Evolutionary conservation across 2,329 filamentous ascomycete species (phyloP), one percentile per base, ranked within the genome.

Genomic region (Ustilaginoidea virens): DNA sequence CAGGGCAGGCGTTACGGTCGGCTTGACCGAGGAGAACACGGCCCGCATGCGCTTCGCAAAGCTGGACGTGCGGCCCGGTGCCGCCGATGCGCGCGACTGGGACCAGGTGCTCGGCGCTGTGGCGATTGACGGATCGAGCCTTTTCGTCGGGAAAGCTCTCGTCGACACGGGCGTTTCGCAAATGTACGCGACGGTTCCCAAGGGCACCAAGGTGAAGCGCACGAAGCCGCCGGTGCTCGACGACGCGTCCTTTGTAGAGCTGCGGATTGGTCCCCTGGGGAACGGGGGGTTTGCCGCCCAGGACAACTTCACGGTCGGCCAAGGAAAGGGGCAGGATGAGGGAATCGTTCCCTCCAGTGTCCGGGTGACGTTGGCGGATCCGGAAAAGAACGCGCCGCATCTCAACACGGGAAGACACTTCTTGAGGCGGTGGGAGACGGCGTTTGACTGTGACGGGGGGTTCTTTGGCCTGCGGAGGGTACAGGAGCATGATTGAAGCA

Each of bases 291-390:
- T 18, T 13, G 18, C 16, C 10, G 25, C 25, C 6, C 13, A 15
- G 7, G 24, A 27, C 11, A 31, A 18, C 4, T 27, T 31, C 15
- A 28, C 25, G 33, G 39, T 51, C 44, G 30, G 30, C 15, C 25
- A 31, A n/a, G 14, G n/a, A 7, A 11, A 23, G 10, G 19, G 25
- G 9, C 18, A 17, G 7, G 11, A 19, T 5, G 9, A 28, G 5
- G 19, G 12, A 8, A 12, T 28, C 8, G 25, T 19, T 14, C 25
- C 24, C 14, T 23, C 25, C 17, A 31, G 24, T 16, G 25, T 28
- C 10, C 20, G 30, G 17, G 11, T 31, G 18, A 28, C 21, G 7
- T 12, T 27, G 23, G 29, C 23, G 15, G 24, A 28, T 20, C 25
- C 24, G 10, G 5, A 11, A 3, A 24, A 23, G 20, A 31, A 31